These are phyloP conservation scores for Antrodiella citrinella DNA, from an alignment of 768 basidiomycete species.

Conservation along the genomic window DNA sequence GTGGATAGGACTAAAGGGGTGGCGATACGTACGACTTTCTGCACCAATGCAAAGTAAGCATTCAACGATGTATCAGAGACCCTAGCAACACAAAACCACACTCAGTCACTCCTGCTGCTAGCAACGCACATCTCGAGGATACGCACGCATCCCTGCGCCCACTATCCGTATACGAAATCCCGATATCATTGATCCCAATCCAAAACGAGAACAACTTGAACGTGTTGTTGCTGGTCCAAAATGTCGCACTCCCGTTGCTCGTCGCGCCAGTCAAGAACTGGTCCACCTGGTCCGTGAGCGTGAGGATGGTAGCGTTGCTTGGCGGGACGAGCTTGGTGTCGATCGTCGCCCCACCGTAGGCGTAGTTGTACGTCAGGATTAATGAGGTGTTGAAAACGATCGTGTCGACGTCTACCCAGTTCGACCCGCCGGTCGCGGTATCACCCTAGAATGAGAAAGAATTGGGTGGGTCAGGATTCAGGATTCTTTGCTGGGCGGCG, in stretches of 20 bases:
- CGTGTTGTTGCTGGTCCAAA: conserved; percentile 50
- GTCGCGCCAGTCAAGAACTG: conserved; percentile 41
- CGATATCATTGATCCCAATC: conserved; percentile 69
- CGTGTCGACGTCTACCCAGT: conserved; percentile 53
- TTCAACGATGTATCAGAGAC: conserved; percentile 42
- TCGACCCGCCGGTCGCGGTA: conserved; percentile 45
- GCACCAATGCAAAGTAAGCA: conserved; percentile 41
- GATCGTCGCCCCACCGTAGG: conserved; percentile 61
- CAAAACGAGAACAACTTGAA: conserved; percentile 60
- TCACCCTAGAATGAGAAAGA: too few species aligned
- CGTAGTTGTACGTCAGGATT: conserved; percentile 56
- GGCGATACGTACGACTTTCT: conserved; percentile 40
- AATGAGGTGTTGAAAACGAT: conserved; percentile 43
- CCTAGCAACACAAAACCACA: too few species aligned
- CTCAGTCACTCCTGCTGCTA: too few species aligned
- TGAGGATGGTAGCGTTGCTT: conserved; percentile 41
- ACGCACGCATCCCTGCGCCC: conserved; percentile 45
- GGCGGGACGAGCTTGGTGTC: conserved; percentile 49
- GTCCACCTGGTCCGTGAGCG: conserved; percentile 55
- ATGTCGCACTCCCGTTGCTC: conserved; percentile 42
- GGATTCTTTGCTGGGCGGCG: too few species aligned
- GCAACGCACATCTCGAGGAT: neutral
- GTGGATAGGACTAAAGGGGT: neutral
- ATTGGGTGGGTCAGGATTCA: neutral
- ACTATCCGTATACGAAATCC: conserved; percentile 38